Evolutionary conservation across 306 rosid genomes (phyloP), one percentile per base, ranked within the genome.

Genomic region (Heteromeles arbutifolia): DNA sequence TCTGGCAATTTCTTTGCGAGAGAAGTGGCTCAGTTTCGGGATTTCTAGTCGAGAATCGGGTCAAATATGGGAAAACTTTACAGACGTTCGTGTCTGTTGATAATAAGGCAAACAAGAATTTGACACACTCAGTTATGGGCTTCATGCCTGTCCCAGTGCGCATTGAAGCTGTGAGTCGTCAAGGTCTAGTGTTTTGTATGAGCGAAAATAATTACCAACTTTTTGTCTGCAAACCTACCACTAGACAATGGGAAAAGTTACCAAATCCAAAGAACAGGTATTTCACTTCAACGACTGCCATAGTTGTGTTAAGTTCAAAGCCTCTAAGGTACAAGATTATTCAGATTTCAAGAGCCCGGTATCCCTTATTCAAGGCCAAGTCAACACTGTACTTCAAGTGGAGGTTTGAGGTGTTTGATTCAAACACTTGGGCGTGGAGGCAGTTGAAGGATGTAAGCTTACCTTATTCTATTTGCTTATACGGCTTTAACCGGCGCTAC

Each of bases 251-350:
- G 69, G 39, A 18, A 14, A 21, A 73, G 57, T 24, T 59, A 24
- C 77, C 32, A 1, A 73, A 73, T 37, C 78, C 78, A 3, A 63
- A 48, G n/a, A 70, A 71, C 2, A 73, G 65, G 29, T 69, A 41
- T 25, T 19, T 26, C 3, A 77, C 74, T 0, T 2, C 5, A n/a
- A 24, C 15, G 22, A 34, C 3, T 58, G 67, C 69, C 17, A 62
- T 78, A 29, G 4, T 50, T 57, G 81, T 70, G 64, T 29, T 78
- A 9, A 15, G 72, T 62, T 70, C 81, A 11, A 78, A 70, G 2
- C 81, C 81, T 25, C 19, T 78, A 17, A 26, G 41, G 22, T 78
- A 70, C 24, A 78, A 78, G 32, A 70, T 78, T 2, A 70, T 78
- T 15, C 71, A 56, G 4, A 48, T 78, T 2, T 70, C 72, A 13